A percentile compares a stretch with the other conserved stretches of the same genome.
phyloP scores from a whole-genome alignment of 768 basidiomycete genomes.

The Lactarius sanguifluus region DNA sequence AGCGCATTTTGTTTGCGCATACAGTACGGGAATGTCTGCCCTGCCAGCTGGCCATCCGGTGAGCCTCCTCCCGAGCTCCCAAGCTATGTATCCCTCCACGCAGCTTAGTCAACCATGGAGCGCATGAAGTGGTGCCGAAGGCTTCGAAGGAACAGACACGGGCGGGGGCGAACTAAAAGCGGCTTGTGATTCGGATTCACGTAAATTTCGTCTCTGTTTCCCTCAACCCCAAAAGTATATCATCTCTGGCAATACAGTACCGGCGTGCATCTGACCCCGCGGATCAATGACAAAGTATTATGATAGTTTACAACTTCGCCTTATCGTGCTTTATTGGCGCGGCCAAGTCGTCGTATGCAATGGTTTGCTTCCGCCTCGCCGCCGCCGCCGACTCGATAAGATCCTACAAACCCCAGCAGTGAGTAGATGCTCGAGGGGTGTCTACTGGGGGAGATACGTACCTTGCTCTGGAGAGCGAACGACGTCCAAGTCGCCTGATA shows the following conservation, averaged over 20 bases:
- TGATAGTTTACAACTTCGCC: conserved; percentile 1
- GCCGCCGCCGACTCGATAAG: conserved; percentile 7
- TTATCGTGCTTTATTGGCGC: neutral
- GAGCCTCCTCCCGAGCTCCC: neutral
- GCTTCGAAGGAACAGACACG: neutral
- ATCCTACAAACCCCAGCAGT: conserved; percentile 1
- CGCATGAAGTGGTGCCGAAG: neutral
- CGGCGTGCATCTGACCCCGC: too few relatives aligned
- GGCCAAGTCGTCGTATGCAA: neutral
- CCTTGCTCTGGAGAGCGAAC: conserved; percentile 49
- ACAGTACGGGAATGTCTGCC: too few relatives aligned
- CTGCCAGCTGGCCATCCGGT: too few relatives aligned
- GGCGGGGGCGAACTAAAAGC: neutral
- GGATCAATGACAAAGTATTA: neutral
- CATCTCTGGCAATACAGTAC: neutral
- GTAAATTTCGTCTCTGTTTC: neutral
- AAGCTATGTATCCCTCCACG: neutral
- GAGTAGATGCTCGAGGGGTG: neutral
- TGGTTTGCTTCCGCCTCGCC: conserved; percentile 4
- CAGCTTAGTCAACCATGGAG: neutral
- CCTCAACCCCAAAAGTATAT: neutral
- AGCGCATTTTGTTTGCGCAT: too few relatives aligned
- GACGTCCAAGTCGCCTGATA: conserved; percentile 60
- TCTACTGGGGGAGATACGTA: neutral
- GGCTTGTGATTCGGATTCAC: too few relatives aligned